Evolutionary conservation across 2,329 filamentous ascomycete genomes (phyloP).

Genomic region (Bipolaris zeicola): DNA sequence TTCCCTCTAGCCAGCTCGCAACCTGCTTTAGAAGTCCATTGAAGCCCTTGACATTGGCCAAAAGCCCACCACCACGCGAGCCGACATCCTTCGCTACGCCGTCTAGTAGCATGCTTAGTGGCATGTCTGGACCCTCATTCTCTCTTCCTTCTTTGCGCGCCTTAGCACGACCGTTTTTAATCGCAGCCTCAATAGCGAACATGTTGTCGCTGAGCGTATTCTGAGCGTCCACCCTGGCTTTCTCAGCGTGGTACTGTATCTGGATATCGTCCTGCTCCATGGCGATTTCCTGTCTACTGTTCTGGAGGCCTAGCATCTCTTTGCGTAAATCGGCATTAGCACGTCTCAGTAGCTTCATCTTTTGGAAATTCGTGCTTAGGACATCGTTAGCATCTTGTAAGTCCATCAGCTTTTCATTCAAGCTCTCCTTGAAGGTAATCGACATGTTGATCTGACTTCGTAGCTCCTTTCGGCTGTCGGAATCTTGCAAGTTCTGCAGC

Average conservation of each 20-base stretch:
- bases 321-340: constrained; percentile 54
- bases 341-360: constrained; percentile 53
- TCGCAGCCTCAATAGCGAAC: constrained; percentile 47
- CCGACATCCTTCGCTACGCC: constrained; percentile 37
- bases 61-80: constrained; percentile 39
- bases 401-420: constrained; percentile 57
- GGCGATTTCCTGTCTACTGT: constrained; percentile 56
- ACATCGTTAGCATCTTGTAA: constrained; percentile 60
- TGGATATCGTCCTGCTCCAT: constrained; percentile 57
- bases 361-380: constrained; percentile 53
- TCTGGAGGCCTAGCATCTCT: constrained; percentile 56
- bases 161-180: constrained; percentile 41
- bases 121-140: constrained; percentile 40
- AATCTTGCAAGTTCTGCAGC: constrained; percentile 47
- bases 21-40: constrained; percentile 43
- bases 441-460: constrained; percentile 55
- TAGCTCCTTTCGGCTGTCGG: constrained; percentile 47
- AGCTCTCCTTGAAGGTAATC: constrained; percentile 54
- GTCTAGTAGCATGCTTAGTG: constrained; percentile 41
- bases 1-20: constrained; percentile 45
- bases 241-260: constrained; percentile 40
- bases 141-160: constrained; percentile 39
- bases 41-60: constrained; percentile 39
- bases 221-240: constrained; percentile 30
- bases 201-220: constrained; percentile 39